Evolutionary conservation across 345 rosid genomes (phyloP), one percentile per base, ranked within the genome.

Genomic region (Carallia brachiata): DNA sequence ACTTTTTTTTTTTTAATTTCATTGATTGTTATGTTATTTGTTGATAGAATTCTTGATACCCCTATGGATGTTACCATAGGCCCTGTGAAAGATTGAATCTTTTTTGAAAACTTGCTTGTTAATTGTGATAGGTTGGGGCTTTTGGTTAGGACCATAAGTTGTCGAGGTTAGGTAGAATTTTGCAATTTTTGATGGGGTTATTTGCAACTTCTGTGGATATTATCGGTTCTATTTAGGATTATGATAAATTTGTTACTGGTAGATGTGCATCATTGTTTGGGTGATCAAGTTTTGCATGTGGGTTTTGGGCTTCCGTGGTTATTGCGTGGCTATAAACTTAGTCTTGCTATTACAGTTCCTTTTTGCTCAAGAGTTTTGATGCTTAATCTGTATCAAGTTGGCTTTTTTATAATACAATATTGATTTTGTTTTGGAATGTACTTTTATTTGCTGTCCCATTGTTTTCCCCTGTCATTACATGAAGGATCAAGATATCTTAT

Each of bases 191-290:
- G 16, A 13, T 13, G 17, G 50, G 5, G 17, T 44, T 44, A 12
- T 0, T 44, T 12, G 16, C 50, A 66, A 61, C 62, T 37, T 60
- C 56, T 4, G 60, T 27, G 12, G 28, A 56, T 30, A 27, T 56
- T 27, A 23, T 60, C 6, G 6, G 31, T 50, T 53, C 58, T 13
- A 15, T 58, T 1, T 30, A 15, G 55, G 19, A 37, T 68, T 18
- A 39, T 59, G 31, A 34, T 67, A 70, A 60, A 34, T 30, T 76
- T 18, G 57, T 54, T 27, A 44, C 16, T 18, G 50, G 18, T 55
- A n/a, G 59, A 23, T 55, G 23, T 18, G n/a, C 30, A 64, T 31
- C 17, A 40, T 61, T 31, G 37, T 27, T 66, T 50, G 52, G 67
- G 12, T 44, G 9, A 16, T 44, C 37, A n/a, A 53, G 7, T 2